Percentiles rank a stretch among this genome's conserved stretches.
These are phyloP conservation scores for Mortierella sp. DNA, from an alignment of 371 early-diverging fungal genomes.

Conservation along the genomic window DNA sequence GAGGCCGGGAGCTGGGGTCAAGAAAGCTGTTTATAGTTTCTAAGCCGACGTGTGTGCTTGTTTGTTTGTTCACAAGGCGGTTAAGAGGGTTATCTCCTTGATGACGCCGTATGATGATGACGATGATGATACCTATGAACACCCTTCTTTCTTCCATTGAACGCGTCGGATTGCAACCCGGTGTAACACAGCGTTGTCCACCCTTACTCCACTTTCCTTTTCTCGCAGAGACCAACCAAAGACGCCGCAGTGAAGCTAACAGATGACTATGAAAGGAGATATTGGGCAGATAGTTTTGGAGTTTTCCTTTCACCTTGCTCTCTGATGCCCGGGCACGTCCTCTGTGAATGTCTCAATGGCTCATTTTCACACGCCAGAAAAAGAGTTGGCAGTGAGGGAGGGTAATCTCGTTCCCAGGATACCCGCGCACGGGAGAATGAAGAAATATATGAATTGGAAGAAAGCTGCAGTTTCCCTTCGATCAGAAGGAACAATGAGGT, in stretches of 20 bases:
- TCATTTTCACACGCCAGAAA: neutral
- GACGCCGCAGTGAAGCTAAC: neutral
- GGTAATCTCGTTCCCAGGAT: neutral
- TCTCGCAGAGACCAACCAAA: neutral
- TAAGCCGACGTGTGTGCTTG: neutral
- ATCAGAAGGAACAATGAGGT: neutral
- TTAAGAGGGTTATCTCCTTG: neutral
- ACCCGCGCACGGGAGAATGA: neutral
- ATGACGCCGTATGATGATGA: neutral
- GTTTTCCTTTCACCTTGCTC: neutral
- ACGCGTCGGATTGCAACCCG: slow-evolving; percentile 8
- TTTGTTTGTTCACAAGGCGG: neutral
- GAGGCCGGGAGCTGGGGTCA: neutral
- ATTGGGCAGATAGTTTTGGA: neutral
- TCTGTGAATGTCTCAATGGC: neutral
- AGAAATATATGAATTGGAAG: neutral
- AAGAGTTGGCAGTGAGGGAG: neutral
- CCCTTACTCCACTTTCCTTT: neutral
- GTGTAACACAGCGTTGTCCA: neutral
- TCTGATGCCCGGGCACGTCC: neutral
- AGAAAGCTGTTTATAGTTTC: neutral
- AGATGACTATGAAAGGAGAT: neutral
- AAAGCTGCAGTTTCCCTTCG: neutral
- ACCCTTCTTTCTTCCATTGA: neutral
- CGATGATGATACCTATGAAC: neutral